Percentiles rank a stretch among this genome's conserved stretches.
Evolutionary conservation across 2,329 filamentous ascomycete genomes (phyloP).

Genomic region (Chaetomium sp.): DNA sequence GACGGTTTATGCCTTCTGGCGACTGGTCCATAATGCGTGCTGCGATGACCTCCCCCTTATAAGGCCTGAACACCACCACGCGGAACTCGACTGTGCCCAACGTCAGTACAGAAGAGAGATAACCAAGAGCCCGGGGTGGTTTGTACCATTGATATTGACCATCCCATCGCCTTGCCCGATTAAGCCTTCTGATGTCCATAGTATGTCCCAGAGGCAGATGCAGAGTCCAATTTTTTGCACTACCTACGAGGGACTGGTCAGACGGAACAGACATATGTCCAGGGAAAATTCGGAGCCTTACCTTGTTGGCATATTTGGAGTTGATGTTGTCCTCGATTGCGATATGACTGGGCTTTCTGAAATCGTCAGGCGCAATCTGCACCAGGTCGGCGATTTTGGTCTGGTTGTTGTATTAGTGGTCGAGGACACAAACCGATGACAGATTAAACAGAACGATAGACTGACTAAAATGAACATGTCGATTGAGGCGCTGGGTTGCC

Average conservation of each 20-base stretch:
- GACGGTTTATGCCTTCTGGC: constrained; percentile 71
- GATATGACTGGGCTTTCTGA: constrained; percentile 76
- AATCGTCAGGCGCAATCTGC: constrained; percentile 86
- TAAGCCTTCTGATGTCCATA: constrained; percentile 86
- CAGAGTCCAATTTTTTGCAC: constrained; percentile 94
- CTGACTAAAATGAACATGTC: constrained; percentile 57
- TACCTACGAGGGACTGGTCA: constrained; percentile 52
- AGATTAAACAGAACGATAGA: not conserved
- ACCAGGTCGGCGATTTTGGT: constrained; percentile 94
- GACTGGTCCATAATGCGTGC: constrained; percentile 79
- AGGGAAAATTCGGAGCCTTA: constrained; percentile 39
- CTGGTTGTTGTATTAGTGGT: constrained; percentile 51
- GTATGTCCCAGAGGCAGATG: constrained; percentile 87
- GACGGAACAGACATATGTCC: not conserved
- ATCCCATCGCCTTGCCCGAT: constrained; percentile 91
- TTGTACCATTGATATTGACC: constrained; percentile 86
- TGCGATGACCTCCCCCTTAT: constrained; percentile 89
- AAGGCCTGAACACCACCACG: constrained; percentile 90
- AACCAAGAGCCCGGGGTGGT: not conserved
- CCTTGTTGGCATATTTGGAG: constrained; percentile 92
- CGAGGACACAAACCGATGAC: not conserved
- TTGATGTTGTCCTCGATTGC: constrained; percentile 98
- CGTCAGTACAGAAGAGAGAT: constrained; percentile 23
- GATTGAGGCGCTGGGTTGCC: not conserved
- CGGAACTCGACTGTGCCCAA: constrained; percentile 76